Base-by-base conservation (phyloP, 306 rosid species). In the Acacia crassicarpa region DNA sequence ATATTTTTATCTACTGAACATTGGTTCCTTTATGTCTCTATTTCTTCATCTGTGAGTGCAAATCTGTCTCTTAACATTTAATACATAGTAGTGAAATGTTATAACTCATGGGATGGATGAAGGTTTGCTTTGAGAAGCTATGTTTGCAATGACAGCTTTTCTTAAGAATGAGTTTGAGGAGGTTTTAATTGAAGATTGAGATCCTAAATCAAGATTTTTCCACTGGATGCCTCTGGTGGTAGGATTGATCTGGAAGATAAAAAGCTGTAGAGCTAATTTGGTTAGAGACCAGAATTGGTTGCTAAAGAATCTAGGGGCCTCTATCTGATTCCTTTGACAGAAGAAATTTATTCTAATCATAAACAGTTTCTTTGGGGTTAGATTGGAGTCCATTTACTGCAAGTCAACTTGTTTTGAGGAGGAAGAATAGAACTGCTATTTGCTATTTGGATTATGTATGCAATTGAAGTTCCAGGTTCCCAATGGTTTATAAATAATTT, bases 141-240 rank as follows among this genome's bases (percentile, higher is more conserved):
- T 27, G 20, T 62, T 67, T 67, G 25, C 49, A 20, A 40, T 38
- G 16, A 40, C 16, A 67, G 30, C 15, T 38, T 67, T 2, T 67
- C 30, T 19, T 67, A 38, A 67, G 73, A 67, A 67, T 67, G 73
- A 67, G 73, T 67, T 67, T 33, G 72, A 65, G 70, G 70, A 65
- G 40, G 13, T 33, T 65, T 32, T 65, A 33, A 1, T 67, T 67
- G 43, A 67, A 67, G 25, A 67, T 9, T 67, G 73, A 40, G 49
- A 67, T 67, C 49, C 73, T 67, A 67, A 35, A 67, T 40, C 17
- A 38, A 67, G 5, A 8, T 38, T 67, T 67, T 19, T 20, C 73
- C 48, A 40, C 73, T 17, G 16, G 73, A 11, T 67, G 30, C 48
- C 8, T 9, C 48, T 33, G 15, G 46, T 67, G 4, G 68, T 16